Base-by-base conservation (phyloP, 257 asterid species). In the Cinchona pubescens region DNA sequence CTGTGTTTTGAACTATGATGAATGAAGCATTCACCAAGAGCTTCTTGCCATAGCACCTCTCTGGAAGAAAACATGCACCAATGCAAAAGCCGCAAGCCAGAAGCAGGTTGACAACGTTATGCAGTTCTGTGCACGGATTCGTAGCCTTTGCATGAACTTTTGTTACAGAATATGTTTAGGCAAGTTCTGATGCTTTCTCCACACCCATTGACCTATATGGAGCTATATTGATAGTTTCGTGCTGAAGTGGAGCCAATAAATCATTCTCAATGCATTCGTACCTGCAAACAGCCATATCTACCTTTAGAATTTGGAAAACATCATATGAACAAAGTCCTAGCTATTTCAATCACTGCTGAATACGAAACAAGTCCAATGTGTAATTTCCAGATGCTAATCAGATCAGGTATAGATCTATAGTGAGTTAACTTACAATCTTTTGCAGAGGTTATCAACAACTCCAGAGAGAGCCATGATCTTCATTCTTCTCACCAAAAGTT, bases 241-340 rank as follows among this genome's bases (percentile, higher is more conserved):
- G 79, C 68, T 79, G 83, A 14, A 82, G 76, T 23, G 87, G 71
- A 67, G 76, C 79, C 61, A 89, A 80, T 72, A 89, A 72, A 67
- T 89, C 92, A 3, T 78, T 80, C 38, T 87, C 92, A 14, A 87
- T 82, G 86, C 84, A 86, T 5, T 85, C 87, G 9, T 80, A 89
- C 88, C 92, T 89, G 88, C 82, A 83, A 74, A 58, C 1, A 68
- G 18, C 13, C 64, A 49, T 18, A 56, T 15, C 21, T 45, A 59
- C 60, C 38, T 23, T 40, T 11, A 75, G 46, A 75, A 55, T 19
- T 53, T 51, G 15, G 25, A 46, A 16, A 58, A 56, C 38, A 38
- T 56, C 7, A 27, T 29, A 0, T 5, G 37, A 43, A 27, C 9
- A 23, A 5, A 16, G 32, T 21, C 18, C 61, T 18, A 27, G 37